Conservation (phyloP, 2,329 filamentous ascomycete genomes). For the Hymenoscyphus occultus region DNA sequence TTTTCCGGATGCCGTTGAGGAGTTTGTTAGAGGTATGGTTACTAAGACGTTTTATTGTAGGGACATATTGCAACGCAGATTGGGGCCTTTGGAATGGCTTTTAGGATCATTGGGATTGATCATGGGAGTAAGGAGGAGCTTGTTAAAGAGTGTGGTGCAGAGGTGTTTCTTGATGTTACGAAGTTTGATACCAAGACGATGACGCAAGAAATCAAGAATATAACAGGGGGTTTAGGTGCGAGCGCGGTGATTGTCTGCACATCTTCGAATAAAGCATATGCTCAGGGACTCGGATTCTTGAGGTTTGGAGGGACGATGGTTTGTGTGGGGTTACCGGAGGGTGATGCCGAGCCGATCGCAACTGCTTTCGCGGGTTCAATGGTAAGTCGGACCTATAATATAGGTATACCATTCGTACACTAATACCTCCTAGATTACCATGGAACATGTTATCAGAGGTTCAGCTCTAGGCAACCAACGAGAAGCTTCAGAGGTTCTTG, state of each 20-base stretch:
- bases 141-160: conserved; percentile 46
- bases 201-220: conserved; percentile 45
- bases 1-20: not conserved
- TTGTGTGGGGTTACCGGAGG: conserved; percentile 51
- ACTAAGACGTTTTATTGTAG: conserved; percentile 19
- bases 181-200: conserved; percentile 45
- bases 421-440: conserved; percentile 33
- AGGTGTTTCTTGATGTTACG: conserved; percentile 52
- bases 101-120: conserved; percentile 65
- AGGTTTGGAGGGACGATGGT: conserved; percentile 49
- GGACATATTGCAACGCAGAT: conserved; percentile 64
- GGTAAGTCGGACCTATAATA: conserved; percentile 3
- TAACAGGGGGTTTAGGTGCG: conserved; percentile 49
- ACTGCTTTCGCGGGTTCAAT: conserved; percentile 43
- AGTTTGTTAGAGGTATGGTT: conserved; percentile 13
- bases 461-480: conserved; percentile 49
- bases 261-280: conserved; percentile 48
- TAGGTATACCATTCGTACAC: not conserved
- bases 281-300: conserved; percentile 46
- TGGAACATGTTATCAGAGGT: conserved; percentile 47
- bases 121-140: conserved; percentile 57
- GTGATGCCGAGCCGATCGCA: conserved; percentile 43
- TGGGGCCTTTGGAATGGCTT: conserved; percentile 56
- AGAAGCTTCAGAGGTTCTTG: conserved; percentile 48
- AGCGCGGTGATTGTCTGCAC: conserved; percentile 57